These are phyloP conservation scores for Helotiales sp. DNA, from an alignment of 2,329 filamentous ascomycete species.

Conservation along the genomic window DNA sequence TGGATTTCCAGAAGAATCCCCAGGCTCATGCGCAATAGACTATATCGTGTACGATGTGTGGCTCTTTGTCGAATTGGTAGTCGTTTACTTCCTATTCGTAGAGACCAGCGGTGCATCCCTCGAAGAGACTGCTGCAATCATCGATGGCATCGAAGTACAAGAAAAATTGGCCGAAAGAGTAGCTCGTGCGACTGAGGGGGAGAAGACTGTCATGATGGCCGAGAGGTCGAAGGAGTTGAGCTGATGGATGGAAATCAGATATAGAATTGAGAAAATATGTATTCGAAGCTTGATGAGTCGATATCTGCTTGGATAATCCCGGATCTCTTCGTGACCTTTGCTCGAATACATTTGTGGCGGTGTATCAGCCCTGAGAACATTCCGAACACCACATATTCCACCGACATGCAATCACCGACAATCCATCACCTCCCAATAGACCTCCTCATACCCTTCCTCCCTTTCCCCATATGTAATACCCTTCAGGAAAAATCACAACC, in stretches of 20 bases:
- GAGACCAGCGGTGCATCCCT: slow-evolving; percentile 42
- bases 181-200: slow-evolving; percentile 9
- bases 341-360: no score
- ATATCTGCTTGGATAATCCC: background rate
- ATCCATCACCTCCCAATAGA: background rate
- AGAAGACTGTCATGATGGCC: background rate
- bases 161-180: slow-evolving; percentile 16
- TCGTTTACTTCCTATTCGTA: slow-evolving; percentile 33
- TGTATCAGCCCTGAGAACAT: no score
- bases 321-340: background rate
- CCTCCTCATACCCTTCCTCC: background rate
- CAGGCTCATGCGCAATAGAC: background rate
- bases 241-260: background rate
- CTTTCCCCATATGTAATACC: background rate
- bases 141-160: slow-evolving; percentile 40
- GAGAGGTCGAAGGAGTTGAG: background rate
- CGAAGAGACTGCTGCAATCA: slow-evolving; percentile 43
- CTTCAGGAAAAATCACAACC: background rate
- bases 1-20: background rate
- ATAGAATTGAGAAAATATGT: background rate
- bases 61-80: slow-evolving; percentile 20
- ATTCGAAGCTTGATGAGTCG: no score
- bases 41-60: slow-evolving; percentile 38
- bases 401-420: background rate
- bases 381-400: no score